A percentile compares a stretch with the other conserved stretches of the same genome.
Evolutionary conservation across 2,329 filamentous ascomycete species (phyloP).

Genomic region (Scedosporium aurantiacum): DNA sequence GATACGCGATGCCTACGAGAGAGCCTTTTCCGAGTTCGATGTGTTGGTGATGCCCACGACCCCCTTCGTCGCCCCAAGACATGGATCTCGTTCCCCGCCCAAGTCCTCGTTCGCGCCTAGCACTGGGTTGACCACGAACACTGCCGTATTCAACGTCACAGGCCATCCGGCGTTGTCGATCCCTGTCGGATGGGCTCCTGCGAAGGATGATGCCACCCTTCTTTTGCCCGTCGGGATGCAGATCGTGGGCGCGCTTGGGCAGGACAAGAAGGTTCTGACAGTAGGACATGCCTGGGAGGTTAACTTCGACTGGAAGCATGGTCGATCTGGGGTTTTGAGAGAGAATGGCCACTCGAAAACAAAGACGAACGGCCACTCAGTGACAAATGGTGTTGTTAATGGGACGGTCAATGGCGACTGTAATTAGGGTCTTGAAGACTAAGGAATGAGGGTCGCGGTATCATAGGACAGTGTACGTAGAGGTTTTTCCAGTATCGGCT

Average conservation of each 20-base stretch:
- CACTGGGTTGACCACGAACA: slow-evolving; percentile 44
- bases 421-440: background rate
- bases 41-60: slow-evolving; percentile 37
- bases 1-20: slow-evolving; percentile 35
- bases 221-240: slow-evolving; percentile 42
- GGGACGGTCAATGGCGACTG: background rate
- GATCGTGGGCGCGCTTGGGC: slow-evolving; percentile 40
- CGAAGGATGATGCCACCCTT: slow-evolving; percentile 24
- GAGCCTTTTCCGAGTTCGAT: slow-evolving; percentile 27
- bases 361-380: too few relatives aligned
- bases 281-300: slow-evolving; percentile 36
- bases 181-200: slow-evolving; percentile 34
- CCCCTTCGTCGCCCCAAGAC: slow-evolving; percentile 32
- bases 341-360: slow-evolving; percentile 1
- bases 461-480: background rate
- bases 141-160: slow-evolving; percentile 44
- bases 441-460: background rate
- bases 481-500: too few relatives aligned
- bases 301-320: slow-evolving; percentile 30
- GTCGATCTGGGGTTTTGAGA: background rate
- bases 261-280: slow-evolving; percentile 33
- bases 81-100: slow-evolving; percentile 26
- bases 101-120: slow-evolving; percentile 35
- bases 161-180: slow-evolving; percentile 44
- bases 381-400: too few relatives aligned